phyloP scores from a whole-genome alignment of 2,329 filamentous ascomycete species.

The Botrytis medusae region DNA sequence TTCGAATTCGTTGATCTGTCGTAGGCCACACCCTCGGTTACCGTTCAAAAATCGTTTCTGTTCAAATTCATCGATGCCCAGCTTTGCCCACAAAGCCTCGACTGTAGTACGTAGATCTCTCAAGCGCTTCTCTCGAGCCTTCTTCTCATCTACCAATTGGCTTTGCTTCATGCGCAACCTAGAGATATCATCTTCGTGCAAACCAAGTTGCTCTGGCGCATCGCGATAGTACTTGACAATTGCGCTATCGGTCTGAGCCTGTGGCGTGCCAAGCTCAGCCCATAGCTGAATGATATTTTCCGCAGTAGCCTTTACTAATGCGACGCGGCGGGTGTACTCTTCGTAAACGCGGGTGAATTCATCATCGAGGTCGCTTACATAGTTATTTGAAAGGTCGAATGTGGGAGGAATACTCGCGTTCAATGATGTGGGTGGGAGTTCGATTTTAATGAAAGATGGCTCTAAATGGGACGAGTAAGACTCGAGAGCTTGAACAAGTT shows the following conservation, averaged over 20 bases:
- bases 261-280: slow-evolving; percentile 92
- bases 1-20: slow-evolving; percentile 94
- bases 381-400: slow-evolving; percentile 90
- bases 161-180: slow-evolving; percentile 74
- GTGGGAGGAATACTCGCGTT: slow-evolving; percentile 74
- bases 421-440: slow-evolving; percentile 77
- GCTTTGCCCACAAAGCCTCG: slow-evolving; percentile 84
- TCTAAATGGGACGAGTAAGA: slow-evolving; percentile 97
- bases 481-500: slow-evolving; percentile 89
- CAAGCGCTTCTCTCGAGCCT: slow-evolving; percentile 70
- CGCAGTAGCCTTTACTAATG: slow-evolving; percentile 69
- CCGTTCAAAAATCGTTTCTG: slow-evolving; percentile 80
- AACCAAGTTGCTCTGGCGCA: slow-evolving; percentile 86
- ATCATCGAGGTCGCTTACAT: slow-evolving; percentile 80
- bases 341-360: slow-evolving; percentile 96
- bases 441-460: slow-evolving; percentile 78
- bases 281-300: slow-evolving; percentile 92
- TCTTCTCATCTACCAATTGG: slow-evolving; percentile 85
- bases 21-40: slow-evolving; percentile 86
- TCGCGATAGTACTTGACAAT: slow-evolving; percentile 91
- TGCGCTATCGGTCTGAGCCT: slow-evolving; percentile 82
- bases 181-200: slow-evolving; percentile 82
- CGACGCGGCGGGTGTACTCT: slow-evolving; percentile 84
- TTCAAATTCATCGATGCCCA: slow-evolving; percentile 79
- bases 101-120: slow-evolving; percentile 75